phyloP scores from a whole-genome alignment of 257 asterid genomes.

The Dorcoceras hygrometricum region DNA sequence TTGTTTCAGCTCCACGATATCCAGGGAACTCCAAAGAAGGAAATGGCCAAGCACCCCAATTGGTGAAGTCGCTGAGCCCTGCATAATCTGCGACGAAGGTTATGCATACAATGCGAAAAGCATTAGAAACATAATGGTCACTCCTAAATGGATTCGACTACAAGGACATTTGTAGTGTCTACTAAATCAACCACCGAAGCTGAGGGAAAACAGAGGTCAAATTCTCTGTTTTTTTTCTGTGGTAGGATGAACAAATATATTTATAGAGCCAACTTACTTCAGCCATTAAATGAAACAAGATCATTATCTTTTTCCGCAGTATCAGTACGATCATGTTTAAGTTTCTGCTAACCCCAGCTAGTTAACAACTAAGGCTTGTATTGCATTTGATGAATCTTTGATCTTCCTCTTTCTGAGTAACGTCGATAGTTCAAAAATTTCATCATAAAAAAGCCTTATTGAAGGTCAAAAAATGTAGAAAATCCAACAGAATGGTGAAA shows the following conservation, averaged over 20 bases:
- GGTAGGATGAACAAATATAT: neutral
- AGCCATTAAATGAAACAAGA: neutral
- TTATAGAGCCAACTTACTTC: neutral
- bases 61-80: conserved; percentile 36
- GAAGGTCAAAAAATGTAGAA: neutral
- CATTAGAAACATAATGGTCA: neutral
- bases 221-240: neutral
- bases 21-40: conserved; percentile 41
- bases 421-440: neutral
- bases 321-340: neutral
- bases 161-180: neutral
- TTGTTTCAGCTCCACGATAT: conserved; percentile 28
- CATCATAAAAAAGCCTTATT: neutral
- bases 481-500: neutral
- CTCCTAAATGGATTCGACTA: neutral
- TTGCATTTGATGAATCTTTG: neutral
- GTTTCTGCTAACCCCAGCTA: neutral
- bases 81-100: conserved; percentile 14
- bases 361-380: neutral
- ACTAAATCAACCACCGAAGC: neutral
- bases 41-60: conserved; percentile 53
- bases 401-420: neutral
- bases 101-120: neutral
- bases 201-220: neutral
- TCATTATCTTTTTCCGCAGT: neutral